These are phyloP conservation scores for Colletotrichum simmondsii DNA, from an alignment of 2,329 filamentous ascomycete genomes.

Conservation along the genomic window DNA sequence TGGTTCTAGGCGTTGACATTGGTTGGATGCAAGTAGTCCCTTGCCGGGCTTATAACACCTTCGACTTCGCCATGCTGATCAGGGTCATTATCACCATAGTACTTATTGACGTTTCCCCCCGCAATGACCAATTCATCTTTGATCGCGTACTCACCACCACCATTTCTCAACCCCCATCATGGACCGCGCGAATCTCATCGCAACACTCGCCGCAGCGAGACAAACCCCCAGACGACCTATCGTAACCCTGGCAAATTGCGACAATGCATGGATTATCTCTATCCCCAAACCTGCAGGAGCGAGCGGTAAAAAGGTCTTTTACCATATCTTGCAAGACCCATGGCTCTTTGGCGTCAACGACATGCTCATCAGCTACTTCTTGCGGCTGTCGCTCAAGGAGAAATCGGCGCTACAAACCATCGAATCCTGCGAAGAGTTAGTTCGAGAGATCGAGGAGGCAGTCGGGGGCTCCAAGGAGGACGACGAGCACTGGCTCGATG, in stretches of 20 bases:
- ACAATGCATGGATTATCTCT: constrained; percentile 48
- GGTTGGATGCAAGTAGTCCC: background rate
- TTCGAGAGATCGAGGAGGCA: background rate
- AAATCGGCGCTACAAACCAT: background rate
- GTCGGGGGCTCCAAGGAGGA: background rate
- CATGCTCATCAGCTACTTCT: background rate
- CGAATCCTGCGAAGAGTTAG: background rate
- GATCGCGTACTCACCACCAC: background rate
- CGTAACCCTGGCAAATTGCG: constrained; percentile 46
- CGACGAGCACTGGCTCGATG: constrained; percentile 5
- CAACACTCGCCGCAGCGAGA: background rate
- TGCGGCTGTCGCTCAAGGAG: background rate
- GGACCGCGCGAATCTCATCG: background rate
- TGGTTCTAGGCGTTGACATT: background rate
- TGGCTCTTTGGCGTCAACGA: constrained; percentile 42
- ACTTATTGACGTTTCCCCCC: background rate
- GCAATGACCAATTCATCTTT: background rate
- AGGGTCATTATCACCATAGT: background rate
- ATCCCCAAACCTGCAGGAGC: constrained; percentile 43
- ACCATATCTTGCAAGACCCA: constrained; percentile 46
- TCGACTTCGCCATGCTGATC: background rate
- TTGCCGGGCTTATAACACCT: background rate
- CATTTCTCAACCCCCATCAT: background rate
- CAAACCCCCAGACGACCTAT: constrained; percentile 37
- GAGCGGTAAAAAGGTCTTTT: constrained; percentile 39